These are phyloP conservation scores for Globisporangium lucens DNA, from an alignment of 352 stramenopile species.

Conservation along the genomic window DNA sequence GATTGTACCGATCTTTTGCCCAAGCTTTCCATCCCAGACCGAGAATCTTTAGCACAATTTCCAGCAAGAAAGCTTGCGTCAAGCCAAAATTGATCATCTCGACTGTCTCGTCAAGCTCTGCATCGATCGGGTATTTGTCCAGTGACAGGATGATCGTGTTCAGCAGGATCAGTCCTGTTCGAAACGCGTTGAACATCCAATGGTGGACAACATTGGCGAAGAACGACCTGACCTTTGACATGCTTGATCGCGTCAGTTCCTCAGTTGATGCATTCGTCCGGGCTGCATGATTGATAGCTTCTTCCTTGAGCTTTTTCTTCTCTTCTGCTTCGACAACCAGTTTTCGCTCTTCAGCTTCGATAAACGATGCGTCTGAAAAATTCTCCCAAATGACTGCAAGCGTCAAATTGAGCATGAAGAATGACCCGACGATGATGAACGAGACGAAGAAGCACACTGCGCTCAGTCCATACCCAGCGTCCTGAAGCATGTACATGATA, in stretches of 20 bases:
- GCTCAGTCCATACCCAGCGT: constrained; percentile 41
- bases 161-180: constrained; percentile 65
- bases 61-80: constrained; percentile 46
- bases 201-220: constrained; percentile 38
- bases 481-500: constrained; percentile 69
- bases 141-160: constrained; percentile 85
- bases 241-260: constrained; percentile 2
- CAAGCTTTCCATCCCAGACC: constrained; percentile 59
- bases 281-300: constrained; percentile 14
- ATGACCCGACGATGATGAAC: constrained; percentile 87
- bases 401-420: constrained; percentile 90
- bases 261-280: background rate
- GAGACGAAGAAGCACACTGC: constrained; percentile 82
- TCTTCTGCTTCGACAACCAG: constrained; percentile 13
- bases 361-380: constrained; percentile 57
- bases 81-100: constrained; percentile 67
- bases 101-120: constrained; percentile 31
- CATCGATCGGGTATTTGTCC: constrained; percentile 70
- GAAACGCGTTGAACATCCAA: constrained; percentile 50
- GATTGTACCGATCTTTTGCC: constrained; percentile 63
- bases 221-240: constrained; percentile 18
- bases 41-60: constrained; percentile 69
- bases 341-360: constrained; percentile 48
- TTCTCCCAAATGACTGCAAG: constrained; percentile 89
- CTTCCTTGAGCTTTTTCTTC: constrained; percentile 30